phyloP scores from a whole-genome alignment of 2,329 filamentous ascomycete genomes.

The Exophiala calicioides region DNA sequence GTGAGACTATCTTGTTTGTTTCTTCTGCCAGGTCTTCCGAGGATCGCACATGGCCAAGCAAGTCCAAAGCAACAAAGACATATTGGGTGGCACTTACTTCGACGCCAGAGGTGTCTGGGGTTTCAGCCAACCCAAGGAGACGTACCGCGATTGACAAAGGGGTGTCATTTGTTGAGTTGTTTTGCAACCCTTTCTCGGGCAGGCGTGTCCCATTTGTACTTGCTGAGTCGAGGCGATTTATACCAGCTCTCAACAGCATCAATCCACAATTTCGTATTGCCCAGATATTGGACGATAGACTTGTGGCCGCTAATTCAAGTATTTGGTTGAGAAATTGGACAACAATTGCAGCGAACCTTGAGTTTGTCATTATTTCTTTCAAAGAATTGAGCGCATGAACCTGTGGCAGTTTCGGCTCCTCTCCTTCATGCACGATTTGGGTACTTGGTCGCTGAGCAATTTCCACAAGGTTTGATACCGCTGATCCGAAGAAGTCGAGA shows the following conservation, averaged over 20 bases:
- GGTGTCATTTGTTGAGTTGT: background rate
- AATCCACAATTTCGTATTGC: conserved; percentile 91
- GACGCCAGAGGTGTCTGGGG: background rate
- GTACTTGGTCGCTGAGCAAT: conserved; percentile 24
- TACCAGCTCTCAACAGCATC: conserved; percentile 79
- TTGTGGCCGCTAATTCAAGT: conserved; percentile 76
- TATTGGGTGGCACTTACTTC: conserved; percentile 13
- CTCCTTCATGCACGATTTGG: conserved; percentile 31
- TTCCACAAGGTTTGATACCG: conserved; percentile 52
- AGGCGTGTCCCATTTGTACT: background rate
- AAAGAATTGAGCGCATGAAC: conserved; percentile 94
- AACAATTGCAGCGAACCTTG: conserved; percentile 69
- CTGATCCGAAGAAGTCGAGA: conserved; percentile 59
- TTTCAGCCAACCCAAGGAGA: conserved; percentile 12
- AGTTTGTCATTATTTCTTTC: conserved; percentile 87
- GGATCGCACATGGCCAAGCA: conserved; percentile 39
- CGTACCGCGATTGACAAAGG: conserved; percentile 16
- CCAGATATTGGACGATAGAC: conserved; percentile 82
- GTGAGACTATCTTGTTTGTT: conserved; percentile 37
- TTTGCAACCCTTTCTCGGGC: background rate
- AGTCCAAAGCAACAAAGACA: conserved; percentile 48
- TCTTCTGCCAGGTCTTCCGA: conserved; percentile 36
- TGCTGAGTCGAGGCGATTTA: conserved; percentile 37
- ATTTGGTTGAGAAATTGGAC: conserved; percentile 73
- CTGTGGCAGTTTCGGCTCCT: conserved; percentile 70